These are phyloP conservation scores for Didymella pinodella DNA, from an alignment of 2,329 filamentous ascomycete genomes.

Conservation along the genomic window DNA sequence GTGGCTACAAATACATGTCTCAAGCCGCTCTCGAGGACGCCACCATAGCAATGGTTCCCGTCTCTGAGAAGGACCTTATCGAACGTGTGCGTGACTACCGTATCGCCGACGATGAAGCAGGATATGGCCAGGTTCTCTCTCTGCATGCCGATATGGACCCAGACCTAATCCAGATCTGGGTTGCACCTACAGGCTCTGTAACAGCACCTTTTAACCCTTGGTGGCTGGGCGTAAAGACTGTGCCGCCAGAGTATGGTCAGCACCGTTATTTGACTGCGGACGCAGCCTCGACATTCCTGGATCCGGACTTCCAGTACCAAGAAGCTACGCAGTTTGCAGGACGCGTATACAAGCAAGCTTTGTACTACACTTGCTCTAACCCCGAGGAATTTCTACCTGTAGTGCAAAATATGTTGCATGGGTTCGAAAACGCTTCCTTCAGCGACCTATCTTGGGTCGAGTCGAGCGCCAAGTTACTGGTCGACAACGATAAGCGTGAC, in stretches of 20 bases:
- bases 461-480: constrained; percentile 28
- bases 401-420: constrained; percentile 38
- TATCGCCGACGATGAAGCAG: constrained; percentile 49
- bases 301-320: constrained; percentile 45
- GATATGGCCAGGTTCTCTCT: constrained; percentile 48
- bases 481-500: constrained; percentile 28
- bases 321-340: constrained; percentile 42
- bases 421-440: constrained; percentile 39
- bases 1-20: constrained; percentile 51
- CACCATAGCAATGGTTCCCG: constrained; percentile 54
- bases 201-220: constrained; percentile 48
- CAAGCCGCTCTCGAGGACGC: constrained; percentile 49
- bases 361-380: constrained; percentile 44
- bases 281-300: constrained; percentile 44
- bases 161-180: constrained; percentile 47
- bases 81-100: constrained; percentile 49
- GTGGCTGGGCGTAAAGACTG: constrained; percentile 45
- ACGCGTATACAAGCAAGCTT: constrained; percentile 38
- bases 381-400: constrained; percentile 34
- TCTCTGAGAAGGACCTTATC: constrained; percentile 60
- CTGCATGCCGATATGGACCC: constrained; percentile 36
- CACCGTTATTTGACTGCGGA: constrained; percentile 49
- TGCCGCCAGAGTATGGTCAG: constrained; percentile 44
- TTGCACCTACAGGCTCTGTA: constrained; percentile 46
- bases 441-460: constrained; percentile 37